Percentiles rank a stretch among this genome's conserved stretches.
Evolutionary conservation across 768 basidiomycete species (phyloP).

Genomic region (Trametes punicea): DNA sequence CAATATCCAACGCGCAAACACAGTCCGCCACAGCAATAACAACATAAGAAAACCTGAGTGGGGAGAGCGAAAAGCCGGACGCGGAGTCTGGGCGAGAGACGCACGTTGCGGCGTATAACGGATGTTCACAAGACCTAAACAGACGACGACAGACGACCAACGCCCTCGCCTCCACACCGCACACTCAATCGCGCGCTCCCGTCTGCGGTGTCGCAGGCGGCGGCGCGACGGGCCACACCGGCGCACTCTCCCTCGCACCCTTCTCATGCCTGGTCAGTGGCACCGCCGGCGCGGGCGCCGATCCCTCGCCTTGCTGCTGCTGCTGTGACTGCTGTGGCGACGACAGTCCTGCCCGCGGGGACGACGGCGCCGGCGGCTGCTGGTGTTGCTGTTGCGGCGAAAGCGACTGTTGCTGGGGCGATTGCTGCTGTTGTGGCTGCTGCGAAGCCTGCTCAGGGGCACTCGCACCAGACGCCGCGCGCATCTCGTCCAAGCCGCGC

Average conservation of each 20-base stretch:
- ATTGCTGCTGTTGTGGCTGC: slow-evolving; percentile 3
- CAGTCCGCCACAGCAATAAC: neutral
- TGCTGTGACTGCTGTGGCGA: too few species aligned
- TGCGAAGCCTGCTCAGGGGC: neutral
- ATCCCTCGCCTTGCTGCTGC: slow-evolving; percentile 7
- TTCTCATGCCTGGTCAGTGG: slow-evolving; percentile 27
- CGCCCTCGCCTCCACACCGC: too few species aligned
- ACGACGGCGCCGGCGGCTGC: slow-evolving; percentile 2
- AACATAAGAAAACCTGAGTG: neutral
- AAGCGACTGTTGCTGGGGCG: slow-evolving; percentile 4
- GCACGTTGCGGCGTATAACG: neutral
- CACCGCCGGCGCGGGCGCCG: slow-evolving; percentile 21
- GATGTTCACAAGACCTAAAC: neutral
- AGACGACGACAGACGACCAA: neutral
- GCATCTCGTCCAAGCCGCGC: slow-evolving; percentile 75
- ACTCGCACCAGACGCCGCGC: slow-evolving; percentile 27
- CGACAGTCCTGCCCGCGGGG: too few species aligned
- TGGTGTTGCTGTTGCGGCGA: neutral
- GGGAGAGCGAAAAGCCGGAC: neutral
- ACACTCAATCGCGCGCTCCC: slow-evolving; percentile 20
- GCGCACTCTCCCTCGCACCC: slow-evolving; percentile 26
- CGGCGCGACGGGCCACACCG: slow-evolving; percentile 33
- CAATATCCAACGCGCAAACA: slow-evolving; percentile 14
- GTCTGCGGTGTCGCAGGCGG: slow-evolving; percentile 15
- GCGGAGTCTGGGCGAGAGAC: neutral